Evolutionary conservation across 306 rosid genomes (phyloP).

Genomic region (Rosa rugosa): DNA sequence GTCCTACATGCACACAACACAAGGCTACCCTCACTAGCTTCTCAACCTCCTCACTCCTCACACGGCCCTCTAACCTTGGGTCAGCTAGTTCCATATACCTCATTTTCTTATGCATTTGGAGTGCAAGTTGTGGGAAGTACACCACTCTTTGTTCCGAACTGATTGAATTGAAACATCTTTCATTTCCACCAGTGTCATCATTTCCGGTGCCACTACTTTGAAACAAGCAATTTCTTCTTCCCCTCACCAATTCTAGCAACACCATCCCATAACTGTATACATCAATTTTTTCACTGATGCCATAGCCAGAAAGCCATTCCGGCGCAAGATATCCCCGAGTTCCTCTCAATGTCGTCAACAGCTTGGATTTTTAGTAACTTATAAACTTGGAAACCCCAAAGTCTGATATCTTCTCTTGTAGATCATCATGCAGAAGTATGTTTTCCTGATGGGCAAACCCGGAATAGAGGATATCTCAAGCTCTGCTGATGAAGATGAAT

Average conservation of each 20-base stretch:
- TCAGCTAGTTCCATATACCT: constrained; percentile 21
- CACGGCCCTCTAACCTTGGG: constrained; percentile 20
- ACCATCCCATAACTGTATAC: constrained; percentile 45
- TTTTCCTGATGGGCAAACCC: constrained; percentile 22
- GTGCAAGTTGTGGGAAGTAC: constrained; percentile 20
- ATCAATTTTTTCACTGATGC: constrained; percentile 29
- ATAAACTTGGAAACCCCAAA: too few relatives aligned
- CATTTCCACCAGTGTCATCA: background rate
- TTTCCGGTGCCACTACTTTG: background rate
- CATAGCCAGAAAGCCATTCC: constrained; percentile 60
- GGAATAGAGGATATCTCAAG: constrained; percentile 15
- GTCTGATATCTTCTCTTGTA: too few relatives aligned
- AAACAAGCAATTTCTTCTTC: constrained; percentile 15
- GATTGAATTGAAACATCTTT: background rate
- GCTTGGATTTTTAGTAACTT: constrained; percentile 50
- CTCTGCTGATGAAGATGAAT: constrained; percentile 13
- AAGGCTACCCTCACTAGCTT: constrained; percentile 21
- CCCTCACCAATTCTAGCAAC: constrained; percentile 12
- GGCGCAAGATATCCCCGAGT: constrained; percentile 67
- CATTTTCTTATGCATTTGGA: constrained; percentile 21
- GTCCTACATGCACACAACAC: constrained; percentile 20
- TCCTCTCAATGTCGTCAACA: constrained; percentile 62
- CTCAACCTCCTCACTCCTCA: constrained; percentile 7
- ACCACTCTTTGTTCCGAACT: background rate
- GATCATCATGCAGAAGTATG: too few relatives aligned